A percentile compares a stretch with the other conserved stretches of the same genome.
Evolutionary conservation across 192 early-diverging fungal genomes (phyloP).

Genomic region (Dimargaris cristalligena): DNA sequence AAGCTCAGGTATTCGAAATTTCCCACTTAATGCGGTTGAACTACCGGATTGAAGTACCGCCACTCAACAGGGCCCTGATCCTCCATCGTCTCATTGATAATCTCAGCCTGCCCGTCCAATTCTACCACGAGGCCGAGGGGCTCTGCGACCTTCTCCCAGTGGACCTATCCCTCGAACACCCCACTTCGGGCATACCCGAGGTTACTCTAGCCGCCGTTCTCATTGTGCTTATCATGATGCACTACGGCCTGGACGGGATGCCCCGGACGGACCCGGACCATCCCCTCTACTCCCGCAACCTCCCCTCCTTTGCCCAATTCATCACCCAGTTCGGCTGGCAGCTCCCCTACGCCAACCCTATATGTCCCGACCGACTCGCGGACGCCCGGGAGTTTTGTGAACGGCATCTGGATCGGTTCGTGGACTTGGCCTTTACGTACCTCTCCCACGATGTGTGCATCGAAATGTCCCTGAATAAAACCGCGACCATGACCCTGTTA

Average conservation of each 20-base stretch:
- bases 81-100: not conserved
- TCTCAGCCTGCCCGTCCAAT: constrained; percentile 1
- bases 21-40: not conserved
- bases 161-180: not conserved
- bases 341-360: not conserved
- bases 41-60: not conserved
- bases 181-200: not conserved
- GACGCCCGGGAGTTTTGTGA: constrained; percentile 7
- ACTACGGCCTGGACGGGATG: constrained; percentile 6
- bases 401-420: not conserved
- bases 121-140: not conserved
- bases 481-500: too few species aligned
- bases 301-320: constrained; percentile 4
- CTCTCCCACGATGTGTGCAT: not conserved
- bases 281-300: not conserved
- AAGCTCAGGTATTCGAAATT: not conserved
- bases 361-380: not conserved
- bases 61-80: not conserved
- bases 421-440: not conserved
- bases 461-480: too few species aligned
- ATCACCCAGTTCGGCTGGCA: not conserved
- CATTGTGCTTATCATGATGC: constrained; percentile 2
- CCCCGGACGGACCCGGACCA: constrained; percentile 2
- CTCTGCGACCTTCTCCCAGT: not conserved
- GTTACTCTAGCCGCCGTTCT: not conserved